These are phyloP conservation scores for Lasiodiplodia sp. DNA, from an alignment of 2,329 filamentous ascomycete species.

Conservation along the genomic window DNA sequence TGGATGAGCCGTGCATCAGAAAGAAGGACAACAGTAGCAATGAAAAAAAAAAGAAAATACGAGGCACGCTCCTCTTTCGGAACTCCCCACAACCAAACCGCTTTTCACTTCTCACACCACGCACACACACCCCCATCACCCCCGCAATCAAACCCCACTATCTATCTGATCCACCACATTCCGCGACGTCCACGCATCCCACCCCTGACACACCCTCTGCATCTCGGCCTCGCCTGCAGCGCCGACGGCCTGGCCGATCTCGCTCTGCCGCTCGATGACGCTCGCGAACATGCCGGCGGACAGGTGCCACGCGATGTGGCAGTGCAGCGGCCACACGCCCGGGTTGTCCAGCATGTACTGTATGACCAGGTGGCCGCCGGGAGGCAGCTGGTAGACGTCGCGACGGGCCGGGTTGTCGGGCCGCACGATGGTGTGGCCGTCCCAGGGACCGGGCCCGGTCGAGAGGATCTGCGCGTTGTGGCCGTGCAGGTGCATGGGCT, in stretches of 20 bases:
- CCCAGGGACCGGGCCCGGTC: slow-evolving; percentile 50
- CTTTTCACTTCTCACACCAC: neutral
- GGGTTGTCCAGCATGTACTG: slow-evolving; percentile 48
- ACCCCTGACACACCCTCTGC: slow-evolving; percentile 36
- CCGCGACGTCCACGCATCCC: slow-evolving; percentile 42
- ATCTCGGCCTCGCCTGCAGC: slow-evolving; percentile 27
- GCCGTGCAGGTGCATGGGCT: slow-evolving; percentile 51
- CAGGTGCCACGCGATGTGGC: slow-evolving; percentile 46
- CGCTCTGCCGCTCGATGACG: slow-evolving; percentile 36
- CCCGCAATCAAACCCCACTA: slow-evolving; percentile 36
- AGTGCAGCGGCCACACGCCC: slow-evolving; percentile 46
- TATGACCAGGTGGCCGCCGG: slow-evolving; percentile 39
- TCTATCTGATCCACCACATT: slow-evolving; percentile 44
- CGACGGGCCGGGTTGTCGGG: slow-evolving; percentile 48
- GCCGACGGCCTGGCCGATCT: slow-evolving; percentile 35
- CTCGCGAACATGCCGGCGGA: slow-evolving; percentile 39
- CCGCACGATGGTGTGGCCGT: slow-evolving; percentile 45
- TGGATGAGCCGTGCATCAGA: neutral
- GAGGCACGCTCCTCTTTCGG: too few species aligned
- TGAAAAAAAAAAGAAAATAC: neutral
- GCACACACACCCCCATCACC: too few species aligned
- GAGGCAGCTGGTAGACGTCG: slow-evolving; percentile 41
- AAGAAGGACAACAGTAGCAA: too few species aligned
- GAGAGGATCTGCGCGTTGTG: slow-evolving; percentile 56
- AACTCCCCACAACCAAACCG: too few species aligned